Evolutionary conservation across 2,329 filamentous ascomycete genomes (phyloP).

Genomic region (Cryphonectria radicalis): DNA sequence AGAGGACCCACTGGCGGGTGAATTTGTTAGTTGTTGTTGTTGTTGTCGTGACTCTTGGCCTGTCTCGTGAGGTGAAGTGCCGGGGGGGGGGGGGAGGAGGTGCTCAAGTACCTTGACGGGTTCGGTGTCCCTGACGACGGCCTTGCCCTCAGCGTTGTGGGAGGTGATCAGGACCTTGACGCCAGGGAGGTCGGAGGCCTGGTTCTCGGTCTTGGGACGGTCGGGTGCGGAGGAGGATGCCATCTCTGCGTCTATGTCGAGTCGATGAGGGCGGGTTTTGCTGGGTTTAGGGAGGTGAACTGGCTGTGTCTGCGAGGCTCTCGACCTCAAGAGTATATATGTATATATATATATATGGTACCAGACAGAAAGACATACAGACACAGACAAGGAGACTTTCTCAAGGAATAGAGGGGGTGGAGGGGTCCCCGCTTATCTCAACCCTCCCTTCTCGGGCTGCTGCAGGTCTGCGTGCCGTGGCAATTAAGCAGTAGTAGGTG

Average conservation of each 20-base stretch:
- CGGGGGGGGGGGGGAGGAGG: background rate
- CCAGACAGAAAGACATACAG: background rate
- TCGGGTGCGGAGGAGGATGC: constrained; percentile 30
- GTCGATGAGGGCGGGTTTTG: constrained; percentile 33
- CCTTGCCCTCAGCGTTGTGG: constrained; percentile 26
- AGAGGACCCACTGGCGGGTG: constrained; percentile 21
- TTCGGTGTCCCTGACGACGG: constrained; percentile 25
- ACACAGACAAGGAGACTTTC: too few relatives aligned
- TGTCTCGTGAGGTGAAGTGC: background rate
- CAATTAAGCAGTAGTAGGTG: background rate
- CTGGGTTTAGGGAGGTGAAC: background rate
- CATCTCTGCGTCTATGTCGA: constrained; percentile 31
- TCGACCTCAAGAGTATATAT: background rate
- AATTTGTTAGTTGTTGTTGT: too few relatives aligned
- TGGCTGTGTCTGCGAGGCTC: background rate
- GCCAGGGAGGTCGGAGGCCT: constrained; percentile 22
- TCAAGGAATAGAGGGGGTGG: background rate
- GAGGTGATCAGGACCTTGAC: constrained; percentile 25
- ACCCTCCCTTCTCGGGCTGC: background rate
- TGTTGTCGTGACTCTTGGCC: background rate
- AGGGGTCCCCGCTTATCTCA: background rate
- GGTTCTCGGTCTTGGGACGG: constrained; percentile 31
- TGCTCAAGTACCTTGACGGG: constrained; percentile 22
- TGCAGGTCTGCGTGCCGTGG: background rate
- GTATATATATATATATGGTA: background rate